phyloP scores from a whole-genome alignment of 768 basidiomycete species.

The Hypholoma fasciculare region DNA sequence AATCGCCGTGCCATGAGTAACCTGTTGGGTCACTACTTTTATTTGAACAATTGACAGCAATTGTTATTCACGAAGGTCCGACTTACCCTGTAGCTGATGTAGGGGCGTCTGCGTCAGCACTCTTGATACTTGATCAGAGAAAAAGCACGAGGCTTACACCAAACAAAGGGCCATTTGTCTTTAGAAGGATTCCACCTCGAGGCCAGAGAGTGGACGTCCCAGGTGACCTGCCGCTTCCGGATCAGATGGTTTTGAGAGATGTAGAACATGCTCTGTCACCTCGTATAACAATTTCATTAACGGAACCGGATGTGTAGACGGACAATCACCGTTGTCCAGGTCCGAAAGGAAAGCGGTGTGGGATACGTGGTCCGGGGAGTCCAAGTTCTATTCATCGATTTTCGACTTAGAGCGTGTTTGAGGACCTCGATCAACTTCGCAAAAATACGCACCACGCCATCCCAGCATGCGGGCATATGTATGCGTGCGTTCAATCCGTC shows the following conservation, averaged over 20 bases:
- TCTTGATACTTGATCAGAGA: neutral
- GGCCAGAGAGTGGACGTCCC: conserved; percentile 34
- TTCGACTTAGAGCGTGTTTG: neutral
- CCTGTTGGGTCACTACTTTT: conserved; percentile 52
- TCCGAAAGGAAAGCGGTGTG: conserved; percentile 34
- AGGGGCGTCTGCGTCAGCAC: neutral
- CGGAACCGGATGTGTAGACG: conserved; percentile 32
- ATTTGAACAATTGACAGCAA: neutral
- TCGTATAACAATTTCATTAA: conserved; percentile 43
- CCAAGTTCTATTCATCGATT: conserved; percentile 30
- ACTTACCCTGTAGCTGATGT: conserved; percentile 37
- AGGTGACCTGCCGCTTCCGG: conserved; percentile 28
- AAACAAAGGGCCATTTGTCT: conserved; percentile 42
- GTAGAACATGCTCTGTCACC: conserved; percentile 12
- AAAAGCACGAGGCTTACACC: conserved; percentile 16
- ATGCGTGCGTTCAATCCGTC: conserved; percentile 37
- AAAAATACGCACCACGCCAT: conserved; percentile 30
- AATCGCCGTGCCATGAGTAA: conserved; percentile 48
- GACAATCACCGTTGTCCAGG: conserved; percentile 39
- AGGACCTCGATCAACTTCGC: neutral
- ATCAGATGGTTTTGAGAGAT: too few relatives aligned
- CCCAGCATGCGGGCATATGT: conserved; percentile 43
- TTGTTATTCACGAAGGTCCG: neutral
- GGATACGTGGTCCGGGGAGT: conserved; percentile 36
- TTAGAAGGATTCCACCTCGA: conserved; percentile 33